These are phyloP conservation scores for Diutina catenulata DNA, from an alignment of 1,139 yeast genomes.

Conservation along the genomic window DNA sequence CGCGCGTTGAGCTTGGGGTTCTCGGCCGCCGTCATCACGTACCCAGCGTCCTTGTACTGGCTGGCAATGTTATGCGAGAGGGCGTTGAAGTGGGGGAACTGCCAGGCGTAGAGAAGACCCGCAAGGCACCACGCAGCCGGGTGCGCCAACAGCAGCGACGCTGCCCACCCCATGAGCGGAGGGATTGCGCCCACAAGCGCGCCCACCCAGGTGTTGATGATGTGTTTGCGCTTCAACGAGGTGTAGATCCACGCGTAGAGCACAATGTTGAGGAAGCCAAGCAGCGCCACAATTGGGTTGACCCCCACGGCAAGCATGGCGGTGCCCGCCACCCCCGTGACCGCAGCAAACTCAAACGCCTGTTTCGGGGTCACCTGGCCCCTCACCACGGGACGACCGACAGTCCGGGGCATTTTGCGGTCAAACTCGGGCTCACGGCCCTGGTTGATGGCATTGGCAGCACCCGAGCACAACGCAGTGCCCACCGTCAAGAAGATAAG, in stretches of 20 bases:
- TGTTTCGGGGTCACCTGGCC: constrained; percentile 66
- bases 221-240: constrained; percentile 73
- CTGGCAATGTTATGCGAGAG: constrained; percentile 78
- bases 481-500: constrained; percentile 69
- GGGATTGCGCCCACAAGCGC: constrained; percentile 98
- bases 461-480: constrained; percentile 78
- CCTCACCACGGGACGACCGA: constrained; percentile 81
- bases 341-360: constrained; percentile 71
- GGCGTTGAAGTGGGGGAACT: constrained; percentile 94
- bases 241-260: constrained; percentile 88
- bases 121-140: constrained; percentile 97
- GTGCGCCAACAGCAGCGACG: constrained; percentile 65
- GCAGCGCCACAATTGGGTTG: constrained; percentile 67
- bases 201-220: constrained; percentile 95
- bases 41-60: constrained; percentile 87
- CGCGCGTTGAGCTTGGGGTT: constrained; percentile 89
- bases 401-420: constrained; percentile 78
- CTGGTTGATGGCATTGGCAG: constrained; percentile 96
- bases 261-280: constrained; percentile 69
- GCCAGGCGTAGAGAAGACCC: constrained; percentile 90
- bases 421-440: constrained; percentile 92
- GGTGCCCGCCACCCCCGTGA: constrained; percentile 63
- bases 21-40: constrained; percentile 91
- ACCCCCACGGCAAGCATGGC: constrained; percentile 66
- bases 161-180: constrained; percentile 99